Evolutionary conservation across 805 yeast genomes (phyloP).

Genomic region (Geotrichum ghanense): DNA sequence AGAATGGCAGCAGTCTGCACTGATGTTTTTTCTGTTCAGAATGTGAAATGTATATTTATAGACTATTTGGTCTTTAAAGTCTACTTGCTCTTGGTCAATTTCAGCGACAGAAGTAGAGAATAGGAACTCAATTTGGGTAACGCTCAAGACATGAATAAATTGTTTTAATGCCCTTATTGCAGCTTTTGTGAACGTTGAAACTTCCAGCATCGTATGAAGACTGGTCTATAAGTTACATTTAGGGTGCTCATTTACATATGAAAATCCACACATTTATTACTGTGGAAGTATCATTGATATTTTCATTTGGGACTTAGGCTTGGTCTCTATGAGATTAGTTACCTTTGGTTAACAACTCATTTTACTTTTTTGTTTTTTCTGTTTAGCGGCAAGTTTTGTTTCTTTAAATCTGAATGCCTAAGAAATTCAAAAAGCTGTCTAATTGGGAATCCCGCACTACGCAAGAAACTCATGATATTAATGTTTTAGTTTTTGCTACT

Average conservation of each 20-base stretch:
- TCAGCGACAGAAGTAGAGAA: no score
- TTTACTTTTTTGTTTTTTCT: background rate
- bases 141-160: background rate
- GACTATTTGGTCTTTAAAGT: no score
- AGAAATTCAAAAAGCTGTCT: background rate
- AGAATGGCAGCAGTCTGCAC: background rate
- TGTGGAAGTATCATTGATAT: no score
- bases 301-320: no score
- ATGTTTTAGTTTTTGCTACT: no score
- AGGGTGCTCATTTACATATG: no score
- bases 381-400: conserved; percentile 1
- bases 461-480: background rate
- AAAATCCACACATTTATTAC: no score
- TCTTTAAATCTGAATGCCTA: background rate
- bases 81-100: no score
- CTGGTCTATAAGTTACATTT: no score
- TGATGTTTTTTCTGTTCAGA: background rate
- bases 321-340: background rate
- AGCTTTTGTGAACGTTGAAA: background rate
- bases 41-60: background rate
- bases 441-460: background rate
- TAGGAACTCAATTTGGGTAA: background rate
- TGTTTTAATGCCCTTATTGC: background rate
- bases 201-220: background rate
- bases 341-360: background rate